Conservation (phyloP, 805 yeast genomes). For the Metschnikowia kunwiensis region DNA sequence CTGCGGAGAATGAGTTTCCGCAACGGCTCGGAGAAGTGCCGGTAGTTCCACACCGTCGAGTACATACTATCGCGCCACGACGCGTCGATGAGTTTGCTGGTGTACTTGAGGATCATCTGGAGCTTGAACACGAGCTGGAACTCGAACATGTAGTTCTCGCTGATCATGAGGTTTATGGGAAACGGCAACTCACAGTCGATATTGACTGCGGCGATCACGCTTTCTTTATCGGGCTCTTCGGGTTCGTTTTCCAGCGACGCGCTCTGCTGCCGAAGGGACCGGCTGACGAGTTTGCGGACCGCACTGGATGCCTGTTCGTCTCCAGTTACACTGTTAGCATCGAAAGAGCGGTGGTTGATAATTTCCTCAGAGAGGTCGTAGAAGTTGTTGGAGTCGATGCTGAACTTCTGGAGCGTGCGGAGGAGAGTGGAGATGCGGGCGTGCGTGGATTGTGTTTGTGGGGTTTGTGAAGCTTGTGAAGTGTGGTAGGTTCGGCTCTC, state of each 20-base stretch:
- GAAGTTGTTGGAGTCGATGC: slow-evolving; percentile 45
- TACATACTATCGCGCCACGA: slow-evolving; percentile 64
- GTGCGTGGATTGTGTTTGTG: background rate
- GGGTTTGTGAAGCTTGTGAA: background rate
- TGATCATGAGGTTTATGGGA: slow-evolving; percentile 75
- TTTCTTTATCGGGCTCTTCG: slow-evolving; percentile 1
- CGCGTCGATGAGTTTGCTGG: slow-evolving; percentile 55
- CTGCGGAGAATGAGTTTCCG: slow-evolving; percentile 53
- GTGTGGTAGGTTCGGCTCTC: slow-evolving; percentile 1
- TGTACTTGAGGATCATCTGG: slow-evolving; percentile 57
- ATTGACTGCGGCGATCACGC: slow-evolving; percentile 49
- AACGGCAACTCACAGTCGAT: slow-evolving; percentile 71
- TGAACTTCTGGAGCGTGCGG: slow-evolving; percentile 24
- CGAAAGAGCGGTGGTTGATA: slow-evolving; percentile 51
- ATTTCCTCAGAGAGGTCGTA: slow-evolving; percentile 47
- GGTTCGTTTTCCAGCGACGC: background rate
- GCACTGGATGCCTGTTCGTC: slow-evolving; percentile 17
- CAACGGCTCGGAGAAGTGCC: slow-evolving; percentile 41
- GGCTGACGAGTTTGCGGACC: slow-evolving; percentile 16
- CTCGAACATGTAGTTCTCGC: slow-evolving; percentile 67
- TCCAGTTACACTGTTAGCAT: slow-evolving; percentile 42
- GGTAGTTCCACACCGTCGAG: slow-evolving; percentile 64
- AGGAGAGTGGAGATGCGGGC: slow-evolving; percentile 4
- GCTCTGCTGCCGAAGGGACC: slow-evolving; percentile 12
- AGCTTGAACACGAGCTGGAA: slow-evolving; percentile 80